These are phyloP conservation scores for Ceratopteris richardii DNA, from an alignment of 75 land plant genomes.

Conservation along the genomic window DNA sequence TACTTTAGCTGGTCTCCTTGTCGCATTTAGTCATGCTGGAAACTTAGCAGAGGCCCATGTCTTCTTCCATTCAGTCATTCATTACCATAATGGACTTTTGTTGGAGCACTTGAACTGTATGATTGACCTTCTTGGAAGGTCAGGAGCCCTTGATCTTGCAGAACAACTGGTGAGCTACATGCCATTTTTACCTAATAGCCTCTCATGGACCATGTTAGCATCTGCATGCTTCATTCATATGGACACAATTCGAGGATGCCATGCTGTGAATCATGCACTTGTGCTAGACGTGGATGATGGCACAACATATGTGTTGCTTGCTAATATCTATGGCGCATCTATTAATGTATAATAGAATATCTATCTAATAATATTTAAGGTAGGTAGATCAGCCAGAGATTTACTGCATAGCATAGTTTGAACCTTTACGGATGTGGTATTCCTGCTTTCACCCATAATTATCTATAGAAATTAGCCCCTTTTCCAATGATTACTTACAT, in stretches of 20 bases:
- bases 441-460: no score
- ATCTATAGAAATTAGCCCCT: no score
- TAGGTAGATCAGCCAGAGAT: no score
- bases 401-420: no score
- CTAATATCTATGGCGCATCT: not conserved
- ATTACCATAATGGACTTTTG: not conserved
- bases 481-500: no score
- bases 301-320: not conserved
- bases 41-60: conserved; percentile 3
- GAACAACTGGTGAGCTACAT: not conserved
- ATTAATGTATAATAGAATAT: no score
- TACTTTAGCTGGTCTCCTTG: conserved; percentile 2
- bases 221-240: conserved; percentile 1
- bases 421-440: no score
- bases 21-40: conserved; percentile 16
- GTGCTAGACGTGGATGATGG: not conserved
- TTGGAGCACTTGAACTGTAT: conserved; percentile 13
- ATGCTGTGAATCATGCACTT: not conserved
- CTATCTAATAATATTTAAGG: no score
- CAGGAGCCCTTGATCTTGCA: conserved; percentile 7
- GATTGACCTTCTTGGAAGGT: conserved; percentile 12
- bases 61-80: not conserved
- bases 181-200: conserved; percentile 12
- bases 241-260: not conserved
- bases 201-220: conserved; percentile 6